Percentiles rank a stretch among this genome's conserved stretches.
Evolutionary conservation across 306 rosid genomes (phyloP).

Genomic region (Malus domestica): ASM211411v1 NC_041801.1:5527001-5527500

Average conservation of each 20-base stretch:
- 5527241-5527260: constrained; percentile 77
- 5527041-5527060: neutral
- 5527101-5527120: constrained; percentile 7
- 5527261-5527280: constrained; percentile 74
- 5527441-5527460: constrained; percentile 66
- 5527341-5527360: neutral
- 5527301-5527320: constrained; percentile 51
- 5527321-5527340: constrained; percentile 10
- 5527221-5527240: constrained; percentile 88
- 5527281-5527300: constrained; percentile 80
- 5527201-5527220: constrained; percentile 50
- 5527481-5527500: constrained; percentile 46
- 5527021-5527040: neutral
- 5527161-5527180: constrained; percentile 86
- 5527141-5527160: constrained; percentile 18
- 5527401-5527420: neutral
- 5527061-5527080: neutral
- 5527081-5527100: neutral
- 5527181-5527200: constrained; percentile 57
- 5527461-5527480: constrained; percentile 56
- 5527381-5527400: neutral
- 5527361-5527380: neutral
- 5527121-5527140: neutral
- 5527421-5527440: constrained; percentile 59
- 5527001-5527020: neutral